Evolutionary conservation across 495 filamentous ascomycete species (phyloP), one percentile per base, ranked within the genome.

Genomic region (Xanthoparmelia taractica): DNA sequence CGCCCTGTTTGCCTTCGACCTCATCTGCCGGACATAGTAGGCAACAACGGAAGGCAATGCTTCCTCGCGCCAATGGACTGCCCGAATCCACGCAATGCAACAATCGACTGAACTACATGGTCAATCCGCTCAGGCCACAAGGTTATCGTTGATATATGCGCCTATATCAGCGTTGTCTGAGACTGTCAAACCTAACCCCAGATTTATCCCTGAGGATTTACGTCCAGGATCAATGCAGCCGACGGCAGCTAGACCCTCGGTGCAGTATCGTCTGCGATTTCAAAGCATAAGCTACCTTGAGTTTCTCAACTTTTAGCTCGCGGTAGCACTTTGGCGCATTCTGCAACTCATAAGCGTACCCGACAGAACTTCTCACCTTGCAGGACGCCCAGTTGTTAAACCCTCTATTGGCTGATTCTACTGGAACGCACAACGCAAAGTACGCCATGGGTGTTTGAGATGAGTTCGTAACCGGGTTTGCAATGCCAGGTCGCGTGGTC

Each of bases 321-420:
- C 23, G 23, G 48, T 52, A 52, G 25, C 48, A 52, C 48, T 50
- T 29, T 52, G 48, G 48, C 50, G 50, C 50, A 33, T 31, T 54
- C 50, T 54, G 50, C 50, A 29, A 12, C 50, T 54, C 50, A 54
- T 54, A 54, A 54, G 50, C 50, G 50, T 54, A 54, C 50, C 27
- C 50, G 50, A 54, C 50, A 33, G 29, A 54, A 20, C 29, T n/a
- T 54, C 17, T 54, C 50, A 33, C 5, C 29, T 6, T 18, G 27
- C 50, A 54, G 50, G 50, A 54, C 20, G 50, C 27, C 17, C 50
- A 5, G 8, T 10, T 33, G 27, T 54, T 20, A 29, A 33, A 54
- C 33, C 7, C 2, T 54, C 29, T 3, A 54, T 54, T 54, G 50
- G 50, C 29, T 33, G 15, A 33, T 33, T 3, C 29, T 31, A 54